A percentile compares a stretch with the other conserved stretches of the same genome.
phyloP scores from a whole-genome alignment of 2,329 filamentous ascomycete species.

The Metarhizium album region DNA sequence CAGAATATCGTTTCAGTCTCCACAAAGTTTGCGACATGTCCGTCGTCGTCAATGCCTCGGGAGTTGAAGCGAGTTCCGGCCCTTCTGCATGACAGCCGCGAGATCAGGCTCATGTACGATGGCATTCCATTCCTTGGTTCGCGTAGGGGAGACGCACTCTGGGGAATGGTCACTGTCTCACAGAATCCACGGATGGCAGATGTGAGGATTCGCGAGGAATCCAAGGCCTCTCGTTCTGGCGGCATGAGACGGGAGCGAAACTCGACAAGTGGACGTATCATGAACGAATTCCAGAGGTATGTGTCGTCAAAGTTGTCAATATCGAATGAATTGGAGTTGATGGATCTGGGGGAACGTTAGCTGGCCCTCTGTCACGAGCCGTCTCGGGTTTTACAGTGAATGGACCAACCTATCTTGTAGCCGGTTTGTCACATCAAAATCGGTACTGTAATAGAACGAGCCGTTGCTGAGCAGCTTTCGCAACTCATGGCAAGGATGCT shows the following conservation, averaged over 20 bases:
- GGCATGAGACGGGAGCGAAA: slow-evolving; percentile 75
- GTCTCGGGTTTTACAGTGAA: not conserved
- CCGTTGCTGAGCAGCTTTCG: slow-evolving; percentile 89
- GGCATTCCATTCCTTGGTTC: slow-evolving; percentile 59
- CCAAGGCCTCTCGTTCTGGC: slow-evolving; percentile 67
- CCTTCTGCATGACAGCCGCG: slow-evolving; percentile 77
- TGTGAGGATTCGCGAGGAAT: slow-evolving; percentile 77
- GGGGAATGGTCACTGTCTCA: slow-evolving; percentile 73
- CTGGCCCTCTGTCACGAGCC: not conserved
- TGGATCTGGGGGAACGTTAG: slow-evolving; percentile 35
- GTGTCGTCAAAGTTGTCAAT: slow-evolving; percentile 88
- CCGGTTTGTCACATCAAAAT: slow-evolving; percentile 91
- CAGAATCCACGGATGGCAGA: slow-evolving; percentile 93
- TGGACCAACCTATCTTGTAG: slow-evolving; percentile 77
- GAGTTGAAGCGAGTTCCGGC: slow-evolving; percentile 95
- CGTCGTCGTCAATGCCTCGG: slow-evolving; percentile 94
- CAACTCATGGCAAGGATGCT: slow-evolving; percentile 83
- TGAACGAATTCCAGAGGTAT: slow-evolving; percentile 96
- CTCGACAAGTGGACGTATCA: slow-evolving; percentile 86
- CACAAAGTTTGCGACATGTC: slow-evolving; percentile 97
- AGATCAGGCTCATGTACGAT: slow-evolving; percentile 80
- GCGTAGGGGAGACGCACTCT: slow-evolving; percentile 60
- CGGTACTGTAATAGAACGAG: slow-evolving; percentile 96
- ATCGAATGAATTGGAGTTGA: slow-evolving; percentile 69
- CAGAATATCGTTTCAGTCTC: slow-evolving; percentile 92